Evolutionary conservation across 192 early-diverging fungal genomes (phyloP).

Genomic region (Mortierella antarctica): DNA sequence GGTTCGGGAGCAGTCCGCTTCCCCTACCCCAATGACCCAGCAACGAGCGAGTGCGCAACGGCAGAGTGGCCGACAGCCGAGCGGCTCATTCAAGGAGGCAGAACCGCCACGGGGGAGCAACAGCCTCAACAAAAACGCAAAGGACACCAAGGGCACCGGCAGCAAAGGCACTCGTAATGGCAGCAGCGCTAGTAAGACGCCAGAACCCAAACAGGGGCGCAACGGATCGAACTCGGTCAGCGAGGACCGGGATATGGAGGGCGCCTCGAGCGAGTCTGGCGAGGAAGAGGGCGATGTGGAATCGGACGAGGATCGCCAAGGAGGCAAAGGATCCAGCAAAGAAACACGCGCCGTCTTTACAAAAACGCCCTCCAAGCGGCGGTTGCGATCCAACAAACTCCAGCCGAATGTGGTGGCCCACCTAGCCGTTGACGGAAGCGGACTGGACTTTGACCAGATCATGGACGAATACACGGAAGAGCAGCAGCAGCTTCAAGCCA

Average conservation of each 20-base stretch:
- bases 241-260: conserved; percentile 23
- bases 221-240: neutral
- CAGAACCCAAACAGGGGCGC: conserved; percentile 1
- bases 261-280: conserved; percentile 23
- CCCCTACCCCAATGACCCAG: neutral
- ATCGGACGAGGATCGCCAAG: conserved; percentile 24
- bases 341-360: neutral
- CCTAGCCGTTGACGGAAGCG: conserved; percentile 17
- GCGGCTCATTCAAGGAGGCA: neutral
- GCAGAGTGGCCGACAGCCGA: conserved; percentile 3
- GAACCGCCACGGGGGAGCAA: too few relatives aligned
- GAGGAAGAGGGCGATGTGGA: conserved; percentile 17
- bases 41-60: neutral
- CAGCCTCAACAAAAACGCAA: neutral
- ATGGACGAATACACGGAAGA: conserved; percentile 25
- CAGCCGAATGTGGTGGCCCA: conserved; percentile 15
- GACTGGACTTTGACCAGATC: conserved; percentile 15
- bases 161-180: conserved; percentile 9
- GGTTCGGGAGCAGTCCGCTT: conserved; percentile 1
- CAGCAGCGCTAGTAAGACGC: conserved; percentile 13
- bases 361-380: conserved; percentile 18
- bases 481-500: conserved; percentile 31
- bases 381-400: conserved; percentile 36
- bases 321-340: conserved; percentile 8
- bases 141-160: conserved; percentile 4